phyloP scores from a whole-genome alignment of 495 filamentous ascomycete genomes.

The Neurospora hispaniola region DNA sequence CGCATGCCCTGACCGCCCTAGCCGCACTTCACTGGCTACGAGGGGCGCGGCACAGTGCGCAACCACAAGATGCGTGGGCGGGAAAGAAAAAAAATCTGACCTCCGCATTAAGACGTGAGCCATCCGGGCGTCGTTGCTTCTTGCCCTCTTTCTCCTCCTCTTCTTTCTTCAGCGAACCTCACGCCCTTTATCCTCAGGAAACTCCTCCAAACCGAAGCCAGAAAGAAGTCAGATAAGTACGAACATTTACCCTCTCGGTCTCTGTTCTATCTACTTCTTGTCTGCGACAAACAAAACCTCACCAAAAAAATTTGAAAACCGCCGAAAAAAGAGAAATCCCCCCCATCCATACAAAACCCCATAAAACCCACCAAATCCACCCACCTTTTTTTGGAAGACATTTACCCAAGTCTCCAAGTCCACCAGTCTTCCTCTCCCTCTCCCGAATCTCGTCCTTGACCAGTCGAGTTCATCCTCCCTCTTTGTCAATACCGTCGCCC shows the following conservation, averaged over 20 bases:
- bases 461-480: conserved; percentile 9
- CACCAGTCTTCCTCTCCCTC: conserved; percentile 9
- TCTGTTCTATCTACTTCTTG: conserved; percentile 24
- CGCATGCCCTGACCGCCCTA: not conserved
- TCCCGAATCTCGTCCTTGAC: conserved; percentile 11
- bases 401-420: conserved; percentile 11
- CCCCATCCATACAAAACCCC: conserved; percentile 13
- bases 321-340: conserved; percentile 13
- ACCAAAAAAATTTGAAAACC: conserved; percentile 41
- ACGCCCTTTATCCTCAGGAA: conserved; percentile 21
- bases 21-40: not conserved
- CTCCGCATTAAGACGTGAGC: conserved; percentile 10
- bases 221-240: conserved; percentile 27
- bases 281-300: conserved; percentile 26
- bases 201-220: conserved; percentile 16
- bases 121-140: conserved; percentile 5
- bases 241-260: conserved; percentile 19
- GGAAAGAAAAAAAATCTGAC: conserved; percentile 24
- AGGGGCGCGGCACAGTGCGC: not conserved
- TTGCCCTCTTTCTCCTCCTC: conserved; percentile 17
- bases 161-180: conserved; percentile 16
- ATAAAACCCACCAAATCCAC: conserved; percentile 19
- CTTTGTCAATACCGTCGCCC: conserved; percentile 22
- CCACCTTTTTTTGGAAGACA: conserved; percentile 10
- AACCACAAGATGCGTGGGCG: not conserved